These are phyloP conservation scores for Phytopythium chamaehyphon DNA, from an alignment of 352 stramenopile species.

Conservation along the genomic window DNA sequence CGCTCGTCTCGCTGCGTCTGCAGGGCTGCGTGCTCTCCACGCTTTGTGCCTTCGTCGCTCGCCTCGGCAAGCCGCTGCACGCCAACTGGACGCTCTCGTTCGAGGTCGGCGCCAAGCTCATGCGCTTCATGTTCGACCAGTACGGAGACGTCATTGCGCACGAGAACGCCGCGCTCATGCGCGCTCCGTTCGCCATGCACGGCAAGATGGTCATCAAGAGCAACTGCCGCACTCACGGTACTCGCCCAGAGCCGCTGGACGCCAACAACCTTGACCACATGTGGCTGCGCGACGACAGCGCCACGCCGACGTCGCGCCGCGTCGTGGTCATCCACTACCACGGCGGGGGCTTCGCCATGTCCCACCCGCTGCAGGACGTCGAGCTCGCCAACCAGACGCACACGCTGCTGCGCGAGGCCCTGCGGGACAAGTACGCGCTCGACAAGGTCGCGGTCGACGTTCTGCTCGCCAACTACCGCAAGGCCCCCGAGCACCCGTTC, in stretches of 20 bases:
- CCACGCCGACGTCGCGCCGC: constrained; percentile 7
- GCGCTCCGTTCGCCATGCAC: constrained; percentile 18
- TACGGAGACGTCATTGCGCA: constrained; percentile 27
- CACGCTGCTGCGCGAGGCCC: constrained; percentile 14
- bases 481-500: constrained; percentile 33
- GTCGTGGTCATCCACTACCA: constrained; percentile 45
- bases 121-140: constrained; percentile 31
- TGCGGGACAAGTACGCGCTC: constrained; percentile 13
- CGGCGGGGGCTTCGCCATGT: constrained; percentile 35
- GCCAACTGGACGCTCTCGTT: constrained; percentile 35
- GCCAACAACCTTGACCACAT: constrained; percentile 35
- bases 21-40: constrained; percentile 19
- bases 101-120: constrained; percentile 25
- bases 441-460: constrained; percentile 26
- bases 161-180: constrained; percentile 22
- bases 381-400: constrained; percentile 22
- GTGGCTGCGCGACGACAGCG: constrained; percentile 21
- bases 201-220: constrained; percentile 21
- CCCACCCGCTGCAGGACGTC: constrained; percentile 23
- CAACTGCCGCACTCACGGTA: constrained; percentile 15
- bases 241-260: constrained; percentile 15
- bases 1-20: constrained; percentile 22
- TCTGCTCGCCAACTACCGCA: constrained; percentile 54
- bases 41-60: constrained; percentile 6
- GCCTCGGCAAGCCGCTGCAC: constrained; percentile 24